These are phyloP conservation scores for Xylariaceae sp. DNA, from an alignment of 2,329 filamentous ascomycete genomes.

Conservation along the genomic window DNA sequence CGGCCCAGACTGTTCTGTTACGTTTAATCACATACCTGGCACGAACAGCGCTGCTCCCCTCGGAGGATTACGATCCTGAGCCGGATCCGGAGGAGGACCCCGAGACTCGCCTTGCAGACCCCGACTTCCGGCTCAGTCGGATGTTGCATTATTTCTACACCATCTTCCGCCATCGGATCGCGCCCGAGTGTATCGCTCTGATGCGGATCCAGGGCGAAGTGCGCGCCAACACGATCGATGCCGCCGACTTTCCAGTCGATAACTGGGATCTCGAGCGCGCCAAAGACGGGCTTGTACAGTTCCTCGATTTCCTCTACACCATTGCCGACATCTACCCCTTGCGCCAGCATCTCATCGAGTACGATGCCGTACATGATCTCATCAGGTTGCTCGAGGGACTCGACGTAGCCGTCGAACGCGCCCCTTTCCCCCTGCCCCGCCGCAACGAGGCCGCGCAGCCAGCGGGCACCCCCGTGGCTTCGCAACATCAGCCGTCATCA, in stretches of 20 bases:
- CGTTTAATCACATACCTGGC: conserved; percentile 89
- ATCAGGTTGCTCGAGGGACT: conserved; percentile 81
- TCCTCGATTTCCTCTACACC: conserved; percentile 87
- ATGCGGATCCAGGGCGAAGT: conserved; percentile 93
- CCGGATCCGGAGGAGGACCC: conserved; percentile 21
- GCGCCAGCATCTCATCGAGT: conserved; percentile 80
- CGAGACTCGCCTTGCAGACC: conserved; percentile 37
- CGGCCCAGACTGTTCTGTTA: conserved; percentile 87
- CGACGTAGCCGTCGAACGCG: conserved; percentile 82
- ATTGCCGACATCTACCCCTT: conserved; percentile 80
- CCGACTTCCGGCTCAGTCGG: conserved; percentile 52
- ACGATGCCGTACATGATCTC: conserved; percentile 86
- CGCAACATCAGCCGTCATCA: conserved; percentile 20
- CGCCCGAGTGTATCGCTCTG: conserved; percentile 88
- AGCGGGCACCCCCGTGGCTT: conserved; percentile 25
- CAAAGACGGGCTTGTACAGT: conserved; percentile 90
- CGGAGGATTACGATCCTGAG: conserved; percentile 33
- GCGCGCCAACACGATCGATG: conserved; percentile 65
- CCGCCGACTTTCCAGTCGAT: conserved; percentile 87
- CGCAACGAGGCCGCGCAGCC: conserved; percentile 19
- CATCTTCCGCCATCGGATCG: conserved; percentile 85
- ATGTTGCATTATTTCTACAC: conserved; percentile 85
- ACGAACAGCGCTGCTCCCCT: conserved; percentile 46
- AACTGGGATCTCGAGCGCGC: conserved; percentile 97
- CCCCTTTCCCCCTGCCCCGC: conserved; percentile 52